phyloP scores from a whole-genome alignment of 345 rosid genomes.

The Microthlaspi erraticum region DNA sequence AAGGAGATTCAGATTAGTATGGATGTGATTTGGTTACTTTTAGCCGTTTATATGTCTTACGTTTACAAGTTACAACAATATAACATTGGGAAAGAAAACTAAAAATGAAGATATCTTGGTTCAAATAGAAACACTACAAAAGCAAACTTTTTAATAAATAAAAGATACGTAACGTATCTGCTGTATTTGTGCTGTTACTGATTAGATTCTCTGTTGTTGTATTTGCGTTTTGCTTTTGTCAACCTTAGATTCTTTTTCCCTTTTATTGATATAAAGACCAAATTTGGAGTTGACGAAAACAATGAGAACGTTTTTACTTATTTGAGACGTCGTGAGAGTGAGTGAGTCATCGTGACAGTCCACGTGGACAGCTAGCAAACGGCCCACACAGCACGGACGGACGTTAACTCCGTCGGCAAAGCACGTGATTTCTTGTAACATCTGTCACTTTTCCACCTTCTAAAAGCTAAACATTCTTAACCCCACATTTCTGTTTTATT shows the following conservation, averaged over 20 bases:
- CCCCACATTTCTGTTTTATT: slow-evolving; percentile 25
- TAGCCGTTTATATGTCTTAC: neutral
- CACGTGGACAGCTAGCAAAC: slow-evolving; percentile 50
- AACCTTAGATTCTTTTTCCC: neutral
- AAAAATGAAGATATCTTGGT: neutral
- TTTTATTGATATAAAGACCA: neutral
- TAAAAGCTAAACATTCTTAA: slow-evolving; percentile 24
- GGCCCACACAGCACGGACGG: slow-evolving; percentile 45
- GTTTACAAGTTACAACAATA: neutral
- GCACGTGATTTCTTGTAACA: slow-evolving; percentile 31
- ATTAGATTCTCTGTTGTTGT: neutral
- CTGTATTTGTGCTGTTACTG: neutral
- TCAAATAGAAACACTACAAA: neutral
- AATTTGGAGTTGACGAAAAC: slow-evolving; percentile 26
- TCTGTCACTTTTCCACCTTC: slow-evolving; percentile 36
- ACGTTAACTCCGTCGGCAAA: slow-evolving; percentile 43
- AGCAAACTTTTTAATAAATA: neutral
- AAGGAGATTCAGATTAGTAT: neutral
- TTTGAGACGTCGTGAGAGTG: slow-evolving; percentile 32
- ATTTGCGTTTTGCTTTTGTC: too few species aligned
- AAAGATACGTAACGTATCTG: neutral
- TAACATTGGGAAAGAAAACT: neutral
- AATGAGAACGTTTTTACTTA: slow-evolving; percentile 17
- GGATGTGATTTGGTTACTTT: neutral
- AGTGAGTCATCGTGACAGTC: slow-evolving; percentile 36